A percentile compares a stretch with the other conserved stretches of the same genome.
These are phyloP conservation scores for Hordeum marinum DNA, from an alignment of 176 grass and related monocot genomes.

Conservation along the genomic window DNA sequence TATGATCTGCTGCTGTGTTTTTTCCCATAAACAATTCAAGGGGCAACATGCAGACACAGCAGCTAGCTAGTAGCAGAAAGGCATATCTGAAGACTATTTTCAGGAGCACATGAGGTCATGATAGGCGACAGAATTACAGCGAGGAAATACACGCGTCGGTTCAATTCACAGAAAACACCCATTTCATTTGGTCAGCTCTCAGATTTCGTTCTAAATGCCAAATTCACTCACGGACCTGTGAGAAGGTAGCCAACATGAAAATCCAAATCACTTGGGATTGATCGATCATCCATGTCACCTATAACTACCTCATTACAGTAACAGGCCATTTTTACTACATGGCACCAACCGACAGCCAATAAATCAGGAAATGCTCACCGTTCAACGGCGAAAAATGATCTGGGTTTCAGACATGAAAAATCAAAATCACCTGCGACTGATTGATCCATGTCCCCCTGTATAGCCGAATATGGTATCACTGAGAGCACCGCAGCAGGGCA, in stretches of 20 bases:
- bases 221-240: background rate
- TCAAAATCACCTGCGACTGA: background rate
- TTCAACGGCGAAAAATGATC: background rate
- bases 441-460: background rate
- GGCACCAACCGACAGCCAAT: background rate
- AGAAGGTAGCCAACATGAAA: background rate
- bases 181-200: background rate
- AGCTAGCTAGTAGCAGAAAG: background rate
- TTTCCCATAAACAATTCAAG: background rate
- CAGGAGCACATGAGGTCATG: background rate
- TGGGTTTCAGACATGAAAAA: background rate
- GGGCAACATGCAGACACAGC: background rate
- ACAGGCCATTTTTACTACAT: background rate
- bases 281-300: background rate
- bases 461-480: background rate
- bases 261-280: background rate
- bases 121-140: background rate
- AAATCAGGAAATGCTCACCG: background rate
- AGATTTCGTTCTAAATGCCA: background rate
- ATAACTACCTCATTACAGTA: background rate
- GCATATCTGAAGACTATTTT: background rate
- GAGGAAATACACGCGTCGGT: rapidly evolving
- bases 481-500: background rate
- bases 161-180: background rate
- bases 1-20: background rate